Conservation (phyloP, 768 basidiomycete genomes). For the Pulveroboletus sp. region DNA sequence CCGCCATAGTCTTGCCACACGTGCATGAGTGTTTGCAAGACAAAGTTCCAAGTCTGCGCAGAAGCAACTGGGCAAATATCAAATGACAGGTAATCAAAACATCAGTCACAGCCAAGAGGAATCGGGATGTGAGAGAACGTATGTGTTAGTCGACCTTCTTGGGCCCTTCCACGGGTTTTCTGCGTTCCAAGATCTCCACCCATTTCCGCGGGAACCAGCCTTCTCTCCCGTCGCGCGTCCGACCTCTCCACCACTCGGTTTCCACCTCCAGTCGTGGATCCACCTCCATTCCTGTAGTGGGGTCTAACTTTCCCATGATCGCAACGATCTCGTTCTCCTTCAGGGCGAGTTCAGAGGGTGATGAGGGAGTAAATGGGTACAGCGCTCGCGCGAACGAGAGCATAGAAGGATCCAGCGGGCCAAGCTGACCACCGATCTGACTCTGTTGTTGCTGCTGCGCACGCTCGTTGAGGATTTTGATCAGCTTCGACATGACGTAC, state of each 20-base stretch:
- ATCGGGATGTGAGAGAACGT: neutral
- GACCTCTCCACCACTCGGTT: slow-evolving; percentile 92
- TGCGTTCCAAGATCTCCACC: slow-evolving; percentile 67
- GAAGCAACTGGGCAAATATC: neutral
- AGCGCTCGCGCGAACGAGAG: slow-evolving; percentile 81
- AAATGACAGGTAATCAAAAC: neutral
- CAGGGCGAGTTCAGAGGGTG: slow-evolving; percentile 73
- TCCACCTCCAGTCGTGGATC: slow-evolving; percentile 57
- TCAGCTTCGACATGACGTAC: slow-evolving; percentile 87
- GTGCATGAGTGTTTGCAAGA: too few relatives aligned
- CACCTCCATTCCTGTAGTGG: slow-evolving; percentile 61
- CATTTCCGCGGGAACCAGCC: slow-evolving; percentile 95
- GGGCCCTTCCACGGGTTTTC: slow-evolving; percentile 32
- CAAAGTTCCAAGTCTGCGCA: too few relatives aligned
- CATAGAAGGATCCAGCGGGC: slow-evolving; percentile 71
- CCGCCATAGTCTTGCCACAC: too few relatives aligned
- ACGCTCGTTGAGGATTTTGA: slow-evolving; percentile 69
- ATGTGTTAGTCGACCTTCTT: slow-evolving; percentile 39
- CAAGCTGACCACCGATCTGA: slow-evolving; percentile 33
- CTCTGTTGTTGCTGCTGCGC: slow-evolving; percentile 45
- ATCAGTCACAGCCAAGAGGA: neutral
- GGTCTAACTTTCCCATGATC: slow-evolving; percentile 77
- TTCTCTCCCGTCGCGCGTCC: slow-evolving; percentile 85
- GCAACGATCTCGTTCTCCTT: slow-evolving; percentile 93
- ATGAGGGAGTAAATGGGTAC: slow-evolving; percentile 72